phyloP scores from a whole-genome alignment of 768 basidiomycete genomes.

The Albatrellus ellisii region DNA sequence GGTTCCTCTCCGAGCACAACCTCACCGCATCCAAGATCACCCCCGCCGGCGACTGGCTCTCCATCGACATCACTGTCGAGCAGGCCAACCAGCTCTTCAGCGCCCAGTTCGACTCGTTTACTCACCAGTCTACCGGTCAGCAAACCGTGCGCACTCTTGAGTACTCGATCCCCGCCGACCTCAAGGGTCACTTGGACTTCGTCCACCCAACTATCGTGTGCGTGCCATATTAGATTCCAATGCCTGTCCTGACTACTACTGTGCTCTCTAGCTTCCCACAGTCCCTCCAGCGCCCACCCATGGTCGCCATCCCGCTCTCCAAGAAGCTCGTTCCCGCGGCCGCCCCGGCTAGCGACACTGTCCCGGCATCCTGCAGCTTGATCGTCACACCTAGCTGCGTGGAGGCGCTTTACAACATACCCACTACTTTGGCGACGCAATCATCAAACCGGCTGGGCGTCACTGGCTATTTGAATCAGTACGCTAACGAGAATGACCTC shows the following conservation, averaged over 20 bases:
- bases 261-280: too few relatives aligned
- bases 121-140: conserved; percentile 6
- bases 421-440: conserved; percentile 9
- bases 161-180: conserved; percentile 3
- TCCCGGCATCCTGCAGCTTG: not conserved
- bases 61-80: not conserved
- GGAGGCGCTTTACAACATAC: conserved; percentile 15
- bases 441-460: conserved; percentile 12
- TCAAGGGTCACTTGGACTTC: conserved; percentile 11
- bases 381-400: conserved; percentile 10
- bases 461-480: conserved; percentile 9
- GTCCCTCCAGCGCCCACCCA: not conserved
- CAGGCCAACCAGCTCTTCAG: conserved; percentile 3
- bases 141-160: conserved; percentile 6
- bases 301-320: not conserved
- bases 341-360: not conserved
- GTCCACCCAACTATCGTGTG: conserved; percentile 14
- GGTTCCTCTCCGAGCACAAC: conserved; percentile 7
- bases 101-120: not conserved
- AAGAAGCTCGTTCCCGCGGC: not conserved
- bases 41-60: conserved; percentile 11
- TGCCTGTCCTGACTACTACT: not conserved
- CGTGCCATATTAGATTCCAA: not conserved
- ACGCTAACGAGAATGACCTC: conserved; percentile 2
- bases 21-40: conserved; percentile 6